Base-by-base conservation (phyloP, 1,139 yeast genomes). In the Kodamaea anthophila region DNA sequence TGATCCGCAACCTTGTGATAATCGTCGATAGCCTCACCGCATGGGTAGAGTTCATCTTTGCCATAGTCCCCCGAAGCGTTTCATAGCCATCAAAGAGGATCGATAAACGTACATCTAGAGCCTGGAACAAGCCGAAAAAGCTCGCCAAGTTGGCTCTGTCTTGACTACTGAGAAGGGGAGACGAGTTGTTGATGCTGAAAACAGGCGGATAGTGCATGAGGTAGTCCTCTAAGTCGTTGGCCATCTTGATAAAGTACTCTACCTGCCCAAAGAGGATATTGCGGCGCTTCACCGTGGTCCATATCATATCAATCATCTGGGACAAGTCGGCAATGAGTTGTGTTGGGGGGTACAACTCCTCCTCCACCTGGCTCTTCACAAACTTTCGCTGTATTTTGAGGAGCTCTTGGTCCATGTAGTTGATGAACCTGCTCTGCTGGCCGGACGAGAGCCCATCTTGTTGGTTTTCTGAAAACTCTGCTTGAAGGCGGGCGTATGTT, bases 141-240 rank as follows among this genome's bases (percentile, higher is more conserved):
- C 50, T 39, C 15, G 46, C 38, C 12, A 59, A 31, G 12, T 45
- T 41, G 14, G 41, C 39, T 15, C 38, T 35, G 24, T 47, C 46
- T 3, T 14, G 18, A 2, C 31, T 14, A 3, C 39, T 26, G 8
- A 42, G 10, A 3, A 41, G 21, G 1, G 42, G 43, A 2, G 30
- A 14, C 5, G 9, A 19, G 3, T 26, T 24, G 9, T 30, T 23
- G n/a, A 43, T 24, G 12, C 28, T 29, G 18, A 41, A 39, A 5
- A 34, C 31, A 14, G 35, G 31, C 2, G 51, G 45, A 37, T 71
- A 76, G 45, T 70, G 73, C 15, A 54, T 60, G 15, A 74, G 35
- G 42, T 71, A 81, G 40, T 81, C 91, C 29, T 77, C 74, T 30
- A 80, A 49, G 40, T 80, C 88, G 26, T 81, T 84, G 35, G 82